Conservation (phyloP, 169 alveolate species). For the Perkinsus olseni region DNA sequence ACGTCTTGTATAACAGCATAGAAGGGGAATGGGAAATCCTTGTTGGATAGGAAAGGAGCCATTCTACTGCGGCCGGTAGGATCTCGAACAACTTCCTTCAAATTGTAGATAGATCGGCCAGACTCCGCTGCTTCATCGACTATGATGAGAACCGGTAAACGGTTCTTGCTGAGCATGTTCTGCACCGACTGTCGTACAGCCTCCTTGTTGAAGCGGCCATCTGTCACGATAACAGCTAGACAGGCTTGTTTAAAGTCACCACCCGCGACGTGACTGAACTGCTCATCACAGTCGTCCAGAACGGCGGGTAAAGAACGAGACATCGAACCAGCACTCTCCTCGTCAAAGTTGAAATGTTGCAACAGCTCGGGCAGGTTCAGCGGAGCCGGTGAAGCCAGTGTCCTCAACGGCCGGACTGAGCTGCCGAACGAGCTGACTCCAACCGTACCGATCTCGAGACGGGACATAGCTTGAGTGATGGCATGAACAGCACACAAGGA, state of each 20-base stretch:
- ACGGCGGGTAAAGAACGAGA: slow-evolving; percentile 56
- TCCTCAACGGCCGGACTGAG: slow-evolving; percentile 34
- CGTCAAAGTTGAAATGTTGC: slow-evolving; percentile 51
- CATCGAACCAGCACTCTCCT: slow-evolving; percentile 53
- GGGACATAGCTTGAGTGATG: slow-evolving; percentile 68
- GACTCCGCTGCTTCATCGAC: slow-evolving; percentile 60
- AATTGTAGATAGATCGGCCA: slow-evolving; percentile 37
- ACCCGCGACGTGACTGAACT: slow-evolving; percentile 35
- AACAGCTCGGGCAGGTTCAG: slow-evolving; percentile 36
- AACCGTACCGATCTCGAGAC: slow-evolving; percentile 70
- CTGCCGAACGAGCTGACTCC: slow-evolving; percentile 58
- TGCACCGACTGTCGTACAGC: slow-evolving; percentile 71
- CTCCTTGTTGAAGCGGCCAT: slow-evolving; percentile 93
- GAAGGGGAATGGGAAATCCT: slow-evolving; percentile 89
- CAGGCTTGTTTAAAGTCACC: slow-evolving; percentile 49
- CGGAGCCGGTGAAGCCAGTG: background rate
- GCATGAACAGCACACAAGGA: slow-evolving; percentile 66
- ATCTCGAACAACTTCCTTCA: slow-evolving; percentile 38
- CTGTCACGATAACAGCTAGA: slow-evolving; percentile 84
- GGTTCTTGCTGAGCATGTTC: slow-evolving; percentile 65
- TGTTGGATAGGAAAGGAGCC: slow-evolving; percentile 62
- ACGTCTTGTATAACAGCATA: slow-evolving; percentile 83
- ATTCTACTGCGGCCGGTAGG: slow-evolving; percentile 39
- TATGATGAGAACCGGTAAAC: slow-evolving; percentile 74
- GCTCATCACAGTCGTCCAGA: slow-evolving; percentile 59